Percentiles rank a stretch among this genome's conserved stretches.
phyloP scores from a whole-genome alignment of 1,284 basidiomycete species.

The Malassezia equina region DNA sequence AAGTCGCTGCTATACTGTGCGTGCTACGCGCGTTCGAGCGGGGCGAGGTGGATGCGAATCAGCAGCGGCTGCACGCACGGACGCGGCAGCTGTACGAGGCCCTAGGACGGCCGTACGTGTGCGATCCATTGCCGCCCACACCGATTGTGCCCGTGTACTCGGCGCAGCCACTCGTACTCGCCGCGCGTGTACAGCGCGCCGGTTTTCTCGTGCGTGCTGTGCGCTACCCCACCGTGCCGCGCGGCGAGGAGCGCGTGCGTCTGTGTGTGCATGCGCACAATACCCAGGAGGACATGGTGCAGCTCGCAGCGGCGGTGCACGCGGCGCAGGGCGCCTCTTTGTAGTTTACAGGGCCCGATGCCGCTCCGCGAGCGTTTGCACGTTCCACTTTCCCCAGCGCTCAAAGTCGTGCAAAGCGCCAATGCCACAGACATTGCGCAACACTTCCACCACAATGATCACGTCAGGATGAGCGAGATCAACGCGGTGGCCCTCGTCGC shows the following conservation, averaged over 20 bases:
- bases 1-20: slow-evolving; percentile 2
- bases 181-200: slow-evolving; percentile 56
- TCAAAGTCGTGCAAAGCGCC: slow-evolving; percentile 26
- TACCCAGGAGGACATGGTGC: slow-evolving; percentile 57
- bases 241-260: slow-evolving; percentile 68
- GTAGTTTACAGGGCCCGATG: background rate
- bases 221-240: slow-evolving; percentile 63
- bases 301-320: slow-evolving; percentile 22
- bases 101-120: background rate
- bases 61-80: slow-evolving; percentile 5
- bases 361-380: slow-evolving; percentile 24
- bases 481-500: slow-evolving; percentile 19
- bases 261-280: slow-evolving; percentile 73
- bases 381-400: slow-evolving; percentile 27
- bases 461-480: slow-evolving; percentile 26
- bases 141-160: slow-evolving; percentile 82
- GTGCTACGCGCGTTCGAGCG: slow-evolving; percentile 15
- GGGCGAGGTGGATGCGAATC: background rate
- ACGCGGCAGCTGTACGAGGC: slow-evolving; percentile 4
- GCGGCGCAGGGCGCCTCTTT: slow-evolving; percentile 1
- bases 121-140: slow-evolving; percentile 34
- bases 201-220: slow-evolving; percentile 69
- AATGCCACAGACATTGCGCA: slow-evolving; percentile 33
- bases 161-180: slow-evolving; percentile 60
- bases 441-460: slow-evolving; percentile 34